Conservation (phyloP, 345 rosid genomes). For the Psidium friedrichsthalianum region DNA sequence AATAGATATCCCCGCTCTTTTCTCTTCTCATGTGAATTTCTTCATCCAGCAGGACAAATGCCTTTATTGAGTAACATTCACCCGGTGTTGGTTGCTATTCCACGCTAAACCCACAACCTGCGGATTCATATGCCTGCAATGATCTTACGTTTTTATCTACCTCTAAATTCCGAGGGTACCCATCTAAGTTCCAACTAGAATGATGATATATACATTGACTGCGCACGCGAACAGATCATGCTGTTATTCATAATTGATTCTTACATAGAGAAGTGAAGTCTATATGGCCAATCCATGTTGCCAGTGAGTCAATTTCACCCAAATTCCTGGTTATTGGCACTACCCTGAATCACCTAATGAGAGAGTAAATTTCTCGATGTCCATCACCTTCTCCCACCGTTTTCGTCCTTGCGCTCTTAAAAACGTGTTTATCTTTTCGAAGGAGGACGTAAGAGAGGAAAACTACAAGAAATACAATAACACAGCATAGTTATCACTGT, state of each 20-base stretch:
- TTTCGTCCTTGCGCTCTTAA: too few species aligned
- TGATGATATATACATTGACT: neutral
- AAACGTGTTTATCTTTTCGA: neutral
- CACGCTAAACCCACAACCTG: neutral
- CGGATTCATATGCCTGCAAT: neutral
- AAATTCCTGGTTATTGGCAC: too few species aligned
- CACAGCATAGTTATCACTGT: neutral
- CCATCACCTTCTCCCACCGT: too few species aligned
- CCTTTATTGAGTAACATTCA: neutral
- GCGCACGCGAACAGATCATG: too few species aligned
- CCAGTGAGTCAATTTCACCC: too few species aligned
- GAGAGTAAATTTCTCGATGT: too few species aligned
- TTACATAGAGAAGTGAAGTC: too few species aligned
- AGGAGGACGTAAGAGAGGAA: neutral
- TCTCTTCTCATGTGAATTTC: neutral
- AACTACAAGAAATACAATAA: neutral
- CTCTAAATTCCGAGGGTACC: accelerated
- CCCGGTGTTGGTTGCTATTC: neutral
- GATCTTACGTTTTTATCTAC: neutral
- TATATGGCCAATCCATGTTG: too few species aligned
- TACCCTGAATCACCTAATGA: too few species aligned
- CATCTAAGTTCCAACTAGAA: neutral
- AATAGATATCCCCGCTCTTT: neutral
- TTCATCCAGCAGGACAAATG: neutral
- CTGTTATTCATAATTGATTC: too few species aligned